Evolutionary conservation across 1,284 basidiomycete species (phyloP), one percentile per base, ranked within the genome.

Genomic region (Rugiboletus extremiorientalis): DNA sequence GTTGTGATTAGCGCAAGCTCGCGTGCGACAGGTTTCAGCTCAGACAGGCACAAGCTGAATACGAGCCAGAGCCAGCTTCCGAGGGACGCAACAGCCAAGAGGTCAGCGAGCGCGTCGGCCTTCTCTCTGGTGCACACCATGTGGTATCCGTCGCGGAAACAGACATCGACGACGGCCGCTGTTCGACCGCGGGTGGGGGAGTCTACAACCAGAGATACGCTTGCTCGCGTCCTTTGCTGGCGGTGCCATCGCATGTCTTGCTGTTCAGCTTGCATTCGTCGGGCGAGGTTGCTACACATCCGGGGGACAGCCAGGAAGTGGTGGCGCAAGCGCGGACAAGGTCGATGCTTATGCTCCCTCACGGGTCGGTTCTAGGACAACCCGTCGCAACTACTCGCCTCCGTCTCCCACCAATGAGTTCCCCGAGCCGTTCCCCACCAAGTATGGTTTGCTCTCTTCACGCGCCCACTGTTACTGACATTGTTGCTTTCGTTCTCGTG

Each of bases 321-420:
- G 25, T 2, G 44, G 16, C 1, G 9, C 25, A 1, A 37, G 45
- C 7, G 12, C 41, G 8, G 59, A 65, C 25, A 47, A 50, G 18
- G 58, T 59, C 12, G 43, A 60, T 23, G 56, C 45, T 18, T 67
- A 68, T 33, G 87, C 84, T 2, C 76, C 84, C 10, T 83, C 86
- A 4, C 82, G 83, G 64, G 86, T 83, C 28, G 88, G 89, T n/a
- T 89, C 87, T 1, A n/a, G n/a, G n/a, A 87, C 87, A 4, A 77
- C 82, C 60, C 77, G 81, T 5, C 84, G 90, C 70, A 69, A 82
- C 34, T 92, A 83, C 69, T 90, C 90, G n/a, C 89, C 90, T 3
- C 63, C 80, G 0, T 79, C 81, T 4, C 88, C 89, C 0, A 91
- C 88, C 14, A 92, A 92, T 63, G 77, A 74, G 8, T 78, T 79